Conservation (phyloP, 176 grass and related monocot genomes). For the Thalia dealbata region DNA sequence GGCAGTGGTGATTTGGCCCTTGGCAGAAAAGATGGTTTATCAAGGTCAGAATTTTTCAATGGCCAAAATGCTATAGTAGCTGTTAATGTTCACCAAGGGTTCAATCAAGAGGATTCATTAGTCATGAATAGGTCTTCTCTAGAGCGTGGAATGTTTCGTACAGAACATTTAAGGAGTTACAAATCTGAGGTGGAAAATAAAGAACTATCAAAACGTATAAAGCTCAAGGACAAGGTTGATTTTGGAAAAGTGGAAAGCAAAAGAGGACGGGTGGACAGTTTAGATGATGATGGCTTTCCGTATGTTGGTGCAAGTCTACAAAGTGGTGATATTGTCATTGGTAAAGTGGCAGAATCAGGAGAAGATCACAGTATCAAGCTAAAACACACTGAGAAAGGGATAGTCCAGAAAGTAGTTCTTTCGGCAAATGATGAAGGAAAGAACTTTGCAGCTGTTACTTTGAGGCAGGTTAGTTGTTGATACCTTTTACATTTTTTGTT, state of each 20-base stretch:
- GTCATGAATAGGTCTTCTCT: constrained; percentile 94
- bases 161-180: constrained; percentile 73
- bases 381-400: constrained; percentile 95
- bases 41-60: constrained; percentile 83
- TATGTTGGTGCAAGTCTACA: constrained; percentile 86
- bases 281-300: constrained; percentile 91
- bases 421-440: constrained; percentile 94
- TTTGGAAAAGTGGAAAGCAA: constrained; percentile 94
- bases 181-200: constrained; percentile 87
- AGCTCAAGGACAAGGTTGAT: constrained; percentile 59
- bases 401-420: constrained; percentile 85
- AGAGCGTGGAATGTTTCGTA: constrained; percentile 89
- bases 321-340: constrained; percentile 83
- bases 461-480: constrained; percentile 62
- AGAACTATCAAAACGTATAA: constrained; percentile 38
- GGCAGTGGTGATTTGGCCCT: constrained; percentile 43
- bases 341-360: constrained; percentile 72
- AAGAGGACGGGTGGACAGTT: constrained; percentile 77
- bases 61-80: constrained; percentile 95
- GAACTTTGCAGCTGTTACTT: constrained; percentile 74
- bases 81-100: constrained; percentile 93
- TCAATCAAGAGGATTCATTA: constrained; percentile 95
- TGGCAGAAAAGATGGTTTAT: constrained; percentile 46
- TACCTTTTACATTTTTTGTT: background rate
- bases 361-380: constrained; percentile 85